Evolutionary conservation across 345 rosid species (phyloP), one percentile per base, ranked within the genome.

Genomic region (Theobroma cacao): DNA sequence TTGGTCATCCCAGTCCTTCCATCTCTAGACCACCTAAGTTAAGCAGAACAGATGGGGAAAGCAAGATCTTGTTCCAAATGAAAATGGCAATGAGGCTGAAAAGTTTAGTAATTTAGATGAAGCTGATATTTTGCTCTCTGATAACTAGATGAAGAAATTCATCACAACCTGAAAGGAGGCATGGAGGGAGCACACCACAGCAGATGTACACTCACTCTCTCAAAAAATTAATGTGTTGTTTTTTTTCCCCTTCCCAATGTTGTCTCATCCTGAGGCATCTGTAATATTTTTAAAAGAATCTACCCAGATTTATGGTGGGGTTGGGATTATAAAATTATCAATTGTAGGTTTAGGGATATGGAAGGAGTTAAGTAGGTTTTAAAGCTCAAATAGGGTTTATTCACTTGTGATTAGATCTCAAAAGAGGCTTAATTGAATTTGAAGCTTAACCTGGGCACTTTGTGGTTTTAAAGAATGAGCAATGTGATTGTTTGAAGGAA

Each of bases 101-200:
- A 82, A 84, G 77, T 75, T 50, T 14, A 47, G 20, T 47, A 14
- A 77, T 56, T 43, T 52, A 9, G 55, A 81, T 84, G 91, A 87
- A 78, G 82, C 69, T 78, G 91, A 84, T 84, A 72, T 89, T 77
- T 79, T 82, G 55, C 85, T 95, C 60, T 82, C 88, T 80, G 72
- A 78, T 73, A 84, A 82, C 52, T 75, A 84, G 52, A 81, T 91
- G 79, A 85, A 77, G 59, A 81, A 72, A 77, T 95, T 95, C 84
- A 86, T 91, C 82, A 83, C 95, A 78, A 91, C 91, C 33, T 95
- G 97, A 97, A 93, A 91, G 88, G 94, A 86, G 72, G 82, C 92
- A 48, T 95, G 96, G 79, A 87, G 84, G 85, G 93, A 89, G 82
- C 80, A 84, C 62, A 77, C 85, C 80, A 82, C 85, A 43, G 74